Conservation (phyloP, 495 filamentous ascomycete genomes). For the Parachaetomium inaequale region DNA sequence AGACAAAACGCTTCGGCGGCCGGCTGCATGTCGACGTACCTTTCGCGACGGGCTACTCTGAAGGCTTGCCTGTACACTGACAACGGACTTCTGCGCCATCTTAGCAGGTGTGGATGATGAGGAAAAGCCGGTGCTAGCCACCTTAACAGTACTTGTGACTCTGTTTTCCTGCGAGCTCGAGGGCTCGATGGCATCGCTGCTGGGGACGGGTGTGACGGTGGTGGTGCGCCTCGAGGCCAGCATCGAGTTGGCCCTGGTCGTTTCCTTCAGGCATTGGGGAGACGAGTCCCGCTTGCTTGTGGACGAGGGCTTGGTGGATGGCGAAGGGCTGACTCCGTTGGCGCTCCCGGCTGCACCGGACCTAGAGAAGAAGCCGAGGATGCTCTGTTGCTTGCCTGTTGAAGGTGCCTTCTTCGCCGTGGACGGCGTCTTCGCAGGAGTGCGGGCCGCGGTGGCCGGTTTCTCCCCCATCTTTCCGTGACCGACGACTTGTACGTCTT, state of each 20-base stretch:
- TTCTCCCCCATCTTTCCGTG: constrained; percentile 32
- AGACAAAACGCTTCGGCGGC: neutral
- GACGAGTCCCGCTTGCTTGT: constrained; percentile 26
- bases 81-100: constrained; percentile 32
- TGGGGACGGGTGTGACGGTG: constrained; percentile 70
- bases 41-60: constrained; percentile 60
- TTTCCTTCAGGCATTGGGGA: constrained; percentile 43
- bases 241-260: constrained; percentile 45
- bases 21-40: constrained; percentile 34
- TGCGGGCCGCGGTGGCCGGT: constrained; percentile 29
- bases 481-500: neutral
- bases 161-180: constrained; percentile 57
- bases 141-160: constrained; percentile 40
- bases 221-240: constrained; percentile 34
- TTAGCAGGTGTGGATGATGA: constrained; percentile 38
- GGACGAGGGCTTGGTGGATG: constrained; percentile 19
- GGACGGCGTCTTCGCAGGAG: constrained; percentile 43
- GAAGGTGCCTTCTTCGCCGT: constrained; percentile 41
- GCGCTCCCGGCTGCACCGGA: constrained; percentile 42
- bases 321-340: constrained; percentile 34
- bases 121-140: constrained; percentile 41
- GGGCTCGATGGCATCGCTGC: constrained; percentile 63
- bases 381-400: constrained; percentile 68
- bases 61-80: constrained; percentile 20
- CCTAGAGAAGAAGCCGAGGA: constrained; percentile 83